Conservation (phyloP, 1,284 basidiomycete genomes). For the Malassezia vespertilionis region DNA sequence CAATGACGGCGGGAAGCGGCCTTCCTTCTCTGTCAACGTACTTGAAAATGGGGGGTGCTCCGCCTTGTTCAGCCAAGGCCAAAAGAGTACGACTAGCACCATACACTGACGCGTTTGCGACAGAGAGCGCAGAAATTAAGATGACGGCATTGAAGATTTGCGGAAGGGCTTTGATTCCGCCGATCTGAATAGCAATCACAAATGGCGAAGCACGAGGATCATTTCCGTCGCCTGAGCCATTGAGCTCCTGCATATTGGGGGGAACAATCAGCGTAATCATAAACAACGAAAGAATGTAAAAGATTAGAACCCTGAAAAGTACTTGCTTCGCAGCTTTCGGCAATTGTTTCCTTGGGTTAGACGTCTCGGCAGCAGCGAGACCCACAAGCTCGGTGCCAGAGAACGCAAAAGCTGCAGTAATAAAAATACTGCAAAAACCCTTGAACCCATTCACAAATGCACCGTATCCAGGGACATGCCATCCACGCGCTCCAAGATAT, state of each 20-base stretch:
- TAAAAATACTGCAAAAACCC: conserved; percentile 29
- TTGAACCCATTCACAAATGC: conserved; percentile 31
- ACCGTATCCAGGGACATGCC: conserved; percentile 40
- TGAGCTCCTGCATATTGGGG: conserved; percentile 23
- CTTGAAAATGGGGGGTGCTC: conserved; percentile 49
- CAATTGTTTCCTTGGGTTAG: conserved; percentile 49
- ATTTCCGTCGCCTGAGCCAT: conserved; percentile 23
- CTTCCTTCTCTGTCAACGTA: conserved; percentile 53
- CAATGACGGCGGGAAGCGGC: conserved; percentile 49
- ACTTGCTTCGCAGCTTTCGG: conserved; percentile 50
- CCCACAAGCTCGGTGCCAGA: conserved; percentile 54
- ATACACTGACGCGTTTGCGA: conserved; percentile 49
- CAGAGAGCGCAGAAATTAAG: conserved; percentile 48
- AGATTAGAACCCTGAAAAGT: conserved; percentile 49
- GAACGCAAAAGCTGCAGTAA: conserved; percentile 28
- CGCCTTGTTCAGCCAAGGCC: conserved; percentile 46
- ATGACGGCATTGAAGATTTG: conserved; percentile 52
- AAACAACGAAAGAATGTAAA: conserved; percentile 53
- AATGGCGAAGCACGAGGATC: conserved; percentile 51
- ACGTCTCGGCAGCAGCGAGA: conserved; percentile 56
- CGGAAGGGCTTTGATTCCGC: conserved; percentile 49
- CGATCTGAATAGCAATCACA: conserved; percentile 50
- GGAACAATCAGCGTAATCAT: conserved; percentile 54
- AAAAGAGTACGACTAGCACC: conserved; percentile 48
- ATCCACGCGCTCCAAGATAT: conserved; percentile 22